A percentile compares a stretch with the other conserved stretches of the same genome.
phyloP scores from a whole-genome alignment of 345 rosid species.

The Fremontodendron californicum region DNA sequence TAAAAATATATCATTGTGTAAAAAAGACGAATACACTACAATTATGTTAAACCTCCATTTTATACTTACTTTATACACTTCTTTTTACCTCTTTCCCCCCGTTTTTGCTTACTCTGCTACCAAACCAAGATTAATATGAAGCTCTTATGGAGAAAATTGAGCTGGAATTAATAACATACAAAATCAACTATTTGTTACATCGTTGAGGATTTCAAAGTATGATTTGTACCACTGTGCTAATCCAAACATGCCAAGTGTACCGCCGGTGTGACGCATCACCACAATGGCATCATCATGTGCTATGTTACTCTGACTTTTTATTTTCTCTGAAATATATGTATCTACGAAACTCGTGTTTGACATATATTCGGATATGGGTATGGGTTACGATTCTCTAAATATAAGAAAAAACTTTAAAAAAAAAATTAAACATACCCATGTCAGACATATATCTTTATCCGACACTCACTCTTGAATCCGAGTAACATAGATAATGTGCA shows the following conservation, averaged over 20 bases:
- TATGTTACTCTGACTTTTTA: too few relatives aligned
- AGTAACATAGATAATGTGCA: too few relatives aligned
- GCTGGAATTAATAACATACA: neutral
- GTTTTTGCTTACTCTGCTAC: neutral
- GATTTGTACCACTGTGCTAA: conserved; percentile 81
- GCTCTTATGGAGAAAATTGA: neutral
- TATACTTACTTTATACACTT: neutral
- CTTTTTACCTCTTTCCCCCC: neutral
- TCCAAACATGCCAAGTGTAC: conserved; percentile 79
- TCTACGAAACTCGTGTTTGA: too few relatives aligned
- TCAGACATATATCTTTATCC: too few relatives aligned
- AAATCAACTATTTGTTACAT: neutral
- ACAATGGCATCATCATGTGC: conserved; percentile 28
- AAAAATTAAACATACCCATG: too few relatives aligned
- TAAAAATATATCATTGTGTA: neutral
- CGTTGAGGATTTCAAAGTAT: conserved; percentile 33
- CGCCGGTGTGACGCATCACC: conserved; percentile 87
- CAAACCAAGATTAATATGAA: neutral
- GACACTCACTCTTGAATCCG: too few relatives aligned
- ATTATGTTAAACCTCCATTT: neutral
- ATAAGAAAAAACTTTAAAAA: too few relatives aligned
- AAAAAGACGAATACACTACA: neutral
- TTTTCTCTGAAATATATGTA: too few relatives aligned
- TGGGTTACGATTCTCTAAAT: too few relatives aligned
- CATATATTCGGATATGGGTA: too few relatives aligned